These are phyloP conservation scores for Stachybotrys echinatus DNA, from an alignment of 2,329 filamentous ascomycete species.

Conservation along the genomic window DNA sequence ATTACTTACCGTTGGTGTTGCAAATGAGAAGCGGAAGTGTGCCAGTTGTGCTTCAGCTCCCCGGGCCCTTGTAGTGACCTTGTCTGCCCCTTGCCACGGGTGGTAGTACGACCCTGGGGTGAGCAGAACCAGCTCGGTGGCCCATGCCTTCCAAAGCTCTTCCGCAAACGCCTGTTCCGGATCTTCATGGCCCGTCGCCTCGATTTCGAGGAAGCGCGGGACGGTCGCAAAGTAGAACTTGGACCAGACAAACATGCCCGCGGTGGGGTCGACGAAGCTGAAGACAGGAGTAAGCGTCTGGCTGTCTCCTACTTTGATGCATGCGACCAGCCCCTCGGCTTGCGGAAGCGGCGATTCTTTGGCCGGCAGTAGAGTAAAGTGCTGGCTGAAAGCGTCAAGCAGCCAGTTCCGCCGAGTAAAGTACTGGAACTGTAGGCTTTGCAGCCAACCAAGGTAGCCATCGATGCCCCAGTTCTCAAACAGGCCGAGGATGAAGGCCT, in stretches of 20 bases:
- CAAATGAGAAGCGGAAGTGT: constrained; percentile 21
- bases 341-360: constrained; percentile 8
- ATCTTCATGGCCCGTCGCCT: constrained; percentile 5
- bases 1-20: constrained; percentile 18
- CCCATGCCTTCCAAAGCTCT: constrained; percentile 14
- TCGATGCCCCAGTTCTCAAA: constrained; percentile 64
- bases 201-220: constrained; percentile 14
- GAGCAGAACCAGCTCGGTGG: constrained; percentile 15
- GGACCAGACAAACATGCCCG: constrained; percentile 26
- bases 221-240: constrained; percentile 19
- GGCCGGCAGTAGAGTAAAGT: constrained; percentile 13
- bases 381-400: constrained; percentile 43
- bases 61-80: constrained; percentile 14
- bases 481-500: constrained; percentile 28
- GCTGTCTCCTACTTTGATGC: constrained; percentile 2
- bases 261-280: constrained; percentile 20
- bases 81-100: constrained; percentile 21
- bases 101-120: constrained; percentile 25
- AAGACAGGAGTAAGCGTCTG: constrained; percentile 14
- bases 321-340: constrained; percentile 14
- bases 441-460: constrained; percentile 72
- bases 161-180: constrained; percentile 16
- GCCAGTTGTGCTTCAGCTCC: constrained; percentile 15
- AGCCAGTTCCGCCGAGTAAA: constrained; percentile 61
- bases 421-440: constrained; percentile 64